Percentiles rank a stretch among this genome's conserved stretches.
These are phyloP conservation scores for Ophiostoma angusticollis DNA, from an alignment of 2,329 filamentous ascomycete genomes.

Conservation along the genomic window DNA sequence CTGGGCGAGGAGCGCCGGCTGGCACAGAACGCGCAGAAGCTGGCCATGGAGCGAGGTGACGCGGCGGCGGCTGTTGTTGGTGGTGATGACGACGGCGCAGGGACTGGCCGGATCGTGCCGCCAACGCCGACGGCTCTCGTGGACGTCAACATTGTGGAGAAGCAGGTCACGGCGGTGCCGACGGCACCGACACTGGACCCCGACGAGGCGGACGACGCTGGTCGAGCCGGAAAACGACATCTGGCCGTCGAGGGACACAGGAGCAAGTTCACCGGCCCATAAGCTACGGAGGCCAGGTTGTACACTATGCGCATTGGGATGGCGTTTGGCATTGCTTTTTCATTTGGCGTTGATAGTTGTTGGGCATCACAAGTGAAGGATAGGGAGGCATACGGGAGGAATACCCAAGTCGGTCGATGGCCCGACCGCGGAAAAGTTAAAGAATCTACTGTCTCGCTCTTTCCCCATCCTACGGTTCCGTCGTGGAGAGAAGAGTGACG, in stretches of 20 bases:
- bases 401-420: no score
- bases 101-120: conserved; percentile 17
- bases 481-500: no score
- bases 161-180: conserved; percentile 27
- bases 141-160: conserved; percentile 40
- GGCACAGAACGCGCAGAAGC: conserved; percentile 26
- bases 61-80: conserved; percentile 29
- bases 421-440: no score
- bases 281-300: not conserved
- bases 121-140: conserved; percentile 24
- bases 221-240: not conserved
- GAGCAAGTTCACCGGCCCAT: not conserved
- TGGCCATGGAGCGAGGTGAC: conserved; percentile 39
- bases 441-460: no score
- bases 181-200: conserved; percentile 25
- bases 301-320: not conserved
- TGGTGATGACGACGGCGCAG: conserved; percentile 30
- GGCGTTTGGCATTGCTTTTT: not conserved
- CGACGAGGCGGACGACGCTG: conserved; percentile 22
- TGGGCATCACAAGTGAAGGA: no score
- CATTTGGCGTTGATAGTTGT: no score
- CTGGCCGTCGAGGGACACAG: conserved; percentile 8
- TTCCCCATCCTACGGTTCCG: no score
- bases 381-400: no score
- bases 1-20: conserved; percentile 31